Evolutionary conservation across 1,284 basidiomycete genomes (phyloP).

Genomic region (Ganoderma sinense): DNA sequence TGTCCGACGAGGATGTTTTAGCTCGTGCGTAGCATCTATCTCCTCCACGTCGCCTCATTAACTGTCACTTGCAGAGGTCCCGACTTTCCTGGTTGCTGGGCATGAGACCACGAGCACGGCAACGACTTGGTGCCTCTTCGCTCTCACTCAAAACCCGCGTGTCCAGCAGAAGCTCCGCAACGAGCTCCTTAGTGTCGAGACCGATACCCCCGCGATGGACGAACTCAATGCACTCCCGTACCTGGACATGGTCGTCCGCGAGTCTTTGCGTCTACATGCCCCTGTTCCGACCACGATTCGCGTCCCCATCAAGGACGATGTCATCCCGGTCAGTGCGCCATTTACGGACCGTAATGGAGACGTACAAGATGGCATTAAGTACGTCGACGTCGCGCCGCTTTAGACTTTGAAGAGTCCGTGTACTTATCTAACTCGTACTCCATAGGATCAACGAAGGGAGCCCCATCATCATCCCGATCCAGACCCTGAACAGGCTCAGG

Average conservation of each 20-base stretch:
- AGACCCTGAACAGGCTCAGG: slow-evolving; percentile 52
- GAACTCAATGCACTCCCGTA: slow-evolving; percentile 65
- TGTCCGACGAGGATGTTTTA: slow-evolving; percentile 63
- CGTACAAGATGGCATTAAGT: slow-evolving; percentile 37
- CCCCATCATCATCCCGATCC: slow-evolving; percentile 54
- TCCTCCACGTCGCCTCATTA: not conserved
- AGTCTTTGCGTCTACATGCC: slow-evolving; percentile 70
- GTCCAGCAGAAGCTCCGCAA: slow-evolving; percentile 73
- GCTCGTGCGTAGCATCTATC: slow-evolving; percentile 50
- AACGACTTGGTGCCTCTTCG: slow-evolving; percentile 69
- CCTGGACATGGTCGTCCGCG: slow-evolving; percentile 73
- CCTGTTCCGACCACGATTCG: slow-evolving; percentile 68
- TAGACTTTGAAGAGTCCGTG: not conserved
- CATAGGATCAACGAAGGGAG: slow-evolving; percentile 48
- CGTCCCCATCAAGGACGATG: slow-evolving; percentile 57
- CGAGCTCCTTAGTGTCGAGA: slow-evolving; percentile 59
- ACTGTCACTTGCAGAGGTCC: slow-evolving; percentile 14
- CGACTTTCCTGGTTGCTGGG: slow-evolving; percentile 65
- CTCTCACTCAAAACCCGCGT: slow-evolving; percentile 60
- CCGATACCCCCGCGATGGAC: slow-evolving; percentile 56
- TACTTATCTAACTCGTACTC: slow-evolving; percentile 36
- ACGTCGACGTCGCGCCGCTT: slow-evolving; percentile 4
- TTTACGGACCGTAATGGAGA: slow-evolving; percentile 41
- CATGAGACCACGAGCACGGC: slow-evolving; percentile 69
- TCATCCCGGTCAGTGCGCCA: slow-evolving; percentile 43